Conservation (phyloP, 257 asterid species). For the Cruciata laevipes region DNA sequence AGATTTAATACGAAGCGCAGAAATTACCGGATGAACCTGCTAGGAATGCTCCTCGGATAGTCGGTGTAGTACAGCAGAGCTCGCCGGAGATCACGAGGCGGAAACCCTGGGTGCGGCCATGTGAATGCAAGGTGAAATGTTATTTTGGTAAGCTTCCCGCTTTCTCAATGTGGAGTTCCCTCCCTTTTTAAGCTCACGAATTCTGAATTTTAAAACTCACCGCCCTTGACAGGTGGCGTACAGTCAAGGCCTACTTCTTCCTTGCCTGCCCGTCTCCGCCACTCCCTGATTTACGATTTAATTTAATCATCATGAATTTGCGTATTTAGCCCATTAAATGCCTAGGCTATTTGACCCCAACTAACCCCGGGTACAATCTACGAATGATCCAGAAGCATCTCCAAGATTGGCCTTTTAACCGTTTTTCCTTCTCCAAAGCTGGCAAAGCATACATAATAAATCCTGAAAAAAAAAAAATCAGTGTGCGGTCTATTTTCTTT, state of each 20-base stretch:
- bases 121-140: background rate
- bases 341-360: background rate
- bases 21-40: background rate
- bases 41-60: background rate
- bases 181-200: conserved; percentile 23
- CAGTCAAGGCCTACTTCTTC: background rate
- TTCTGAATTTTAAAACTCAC: conserved; percentile 4
- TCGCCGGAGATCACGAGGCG: background rate
- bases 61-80: background rate
- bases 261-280: background rate
- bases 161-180: conserved; percentile 23
- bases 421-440: too few relatives aligned
- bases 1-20: background rate
- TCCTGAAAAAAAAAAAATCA: too few relatives aligned
- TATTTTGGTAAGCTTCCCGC: conserved; percentile 16
- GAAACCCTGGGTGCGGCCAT: background rate
- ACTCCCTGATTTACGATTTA: background rate
- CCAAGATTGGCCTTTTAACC: too few relatives aligned
- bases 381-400: background rate
- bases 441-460: too few relatives aligned
- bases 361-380: background rate
- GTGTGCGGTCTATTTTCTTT: too few relatives aligned
- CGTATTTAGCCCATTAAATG: background rate
- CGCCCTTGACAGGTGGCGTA: background rate
- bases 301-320: too few relatives aligned